These are phyloP conservation scores for Trichocomaceae sp. DNA, from an alignment of 2,329 filamentous ascomycete genomes.

Conservation along the genomic window DNA sequence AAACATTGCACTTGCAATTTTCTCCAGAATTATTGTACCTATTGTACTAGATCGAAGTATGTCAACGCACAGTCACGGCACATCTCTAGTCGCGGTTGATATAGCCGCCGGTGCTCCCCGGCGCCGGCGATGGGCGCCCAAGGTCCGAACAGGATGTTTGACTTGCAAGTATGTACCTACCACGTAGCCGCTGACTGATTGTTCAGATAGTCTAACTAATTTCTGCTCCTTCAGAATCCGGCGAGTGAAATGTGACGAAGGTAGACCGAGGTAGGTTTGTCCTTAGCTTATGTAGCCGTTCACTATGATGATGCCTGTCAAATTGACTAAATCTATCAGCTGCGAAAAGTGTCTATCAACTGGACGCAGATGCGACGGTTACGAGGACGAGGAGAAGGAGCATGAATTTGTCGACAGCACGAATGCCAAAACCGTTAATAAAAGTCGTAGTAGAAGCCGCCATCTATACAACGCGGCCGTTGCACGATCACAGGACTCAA, in stretches of 20 bases:
- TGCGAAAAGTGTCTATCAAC: conserved; percentile 10
- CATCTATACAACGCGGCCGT: not conserved
- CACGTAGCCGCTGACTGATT: not conserved
- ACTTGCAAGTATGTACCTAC: conserved; percentile 11
- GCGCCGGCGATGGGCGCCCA: conserved; percentile 9
- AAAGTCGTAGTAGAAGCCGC: not conserved
- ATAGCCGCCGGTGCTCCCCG: not conserved
- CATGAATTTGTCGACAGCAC: not conserved
- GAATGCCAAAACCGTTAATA: no score
- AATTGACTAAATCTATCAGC: not conserved
- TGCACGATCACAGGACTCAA: not conserved
- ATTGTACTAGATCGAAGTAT: not conserved
- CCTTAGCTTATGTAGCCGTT: not conserved
- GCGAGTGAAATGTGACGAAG: conserved; percentile 13
- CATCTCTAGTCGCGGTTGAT: not conserved
- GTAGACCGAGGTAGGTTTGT: conserved; percentile 3
- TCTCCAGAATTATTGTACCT: not conserved
- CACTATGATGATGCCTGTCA: not conserved
- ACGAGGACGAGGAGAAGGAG: not conserved
- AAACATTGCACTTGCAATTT: not conserved
- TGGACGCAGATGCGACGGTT: conserved; percentile 12
- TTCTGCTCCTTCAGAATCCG: not conserved
- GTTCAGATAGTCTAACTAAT: not conserved
- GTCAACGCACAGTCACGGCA: not conserved
- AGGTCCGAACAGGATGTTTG: conserved; percentile 12